phyloP scores from a whole-genome alignment of 768 basidiomycete species.

The Lactarius hengduanensis region DNA sequence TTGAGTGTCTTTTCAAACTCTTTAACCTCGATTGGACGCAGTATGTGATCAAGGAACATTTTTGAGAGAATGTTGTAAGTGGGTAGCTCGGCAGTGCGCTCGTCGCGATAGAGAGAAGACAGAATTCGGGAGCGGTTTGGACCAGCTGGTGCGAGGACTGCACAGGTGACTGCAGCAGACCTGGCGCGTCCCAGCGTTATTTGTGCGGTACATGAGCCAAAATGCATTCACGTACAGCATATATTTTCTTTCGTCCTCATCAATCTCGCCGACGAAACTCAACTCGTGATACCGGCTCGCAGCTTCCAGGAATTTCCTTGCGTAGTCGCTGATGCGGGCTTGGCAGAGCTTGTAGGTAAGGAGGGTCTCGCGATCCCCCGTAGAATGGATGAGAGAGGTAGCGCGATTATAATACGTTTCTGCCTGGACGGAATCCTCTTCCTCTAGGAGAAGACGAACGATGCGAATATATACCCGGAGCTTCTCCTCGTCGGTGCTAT shows the following conservation, averaged over 20 bases:
- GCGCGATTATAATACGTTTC: conserved; percentile 98
- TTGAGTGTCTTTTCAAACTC: conserved; percentile 86
- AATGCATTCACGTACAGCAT: conserved; percentile 66
- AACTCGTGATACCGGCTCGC: conserved; percentile 93
- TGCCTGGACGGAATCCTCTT: conserved; percentile 96
- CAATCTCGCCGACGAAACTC: conserved; percentile 86
- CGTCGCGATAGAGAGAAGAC: conserved; percentile 91
- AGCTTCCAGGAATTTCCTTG: conserved; percentile 91
- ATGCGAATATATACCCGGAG: conserved; percentile 91
- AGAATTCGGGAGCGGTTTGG: conserved; percentile 93
- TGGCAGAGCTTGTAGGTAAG: conserved; percentile 90
- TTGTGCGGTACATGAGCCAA: conserved; percentile 6
- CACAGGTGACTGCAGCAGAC: conserved; percentile 90
- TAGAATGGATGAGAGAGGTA: conserved; percentile 80
- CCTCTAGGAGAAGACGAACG: conserved; percentile 90
- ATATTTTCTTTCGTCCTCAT: conserved; percentile 87
- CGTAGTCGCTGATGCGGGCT: conserved; percentile 91
- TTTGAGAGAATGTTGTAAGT: conserved; percentile 91
- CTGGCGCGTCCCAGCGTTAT: conserved; percentile 40
- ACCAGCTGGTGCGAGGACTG: conserved; percentile 94
- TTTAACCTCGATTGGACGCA: conserved; percentile 84
- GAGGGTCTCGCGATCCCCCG: conserved; percentile 73
- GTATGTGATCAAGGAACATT: conserved; percentile 98
- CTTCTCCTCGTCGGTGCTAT: conserved; percentile 70
- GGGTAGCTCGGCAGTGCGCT: conserved; percentile 75